These are phyloP conservation scores for Leptographium lundbergii DNA, from an alignment of 2,329 filamentous ascomycete genomes.

Conservation along the genomic window DNA sequence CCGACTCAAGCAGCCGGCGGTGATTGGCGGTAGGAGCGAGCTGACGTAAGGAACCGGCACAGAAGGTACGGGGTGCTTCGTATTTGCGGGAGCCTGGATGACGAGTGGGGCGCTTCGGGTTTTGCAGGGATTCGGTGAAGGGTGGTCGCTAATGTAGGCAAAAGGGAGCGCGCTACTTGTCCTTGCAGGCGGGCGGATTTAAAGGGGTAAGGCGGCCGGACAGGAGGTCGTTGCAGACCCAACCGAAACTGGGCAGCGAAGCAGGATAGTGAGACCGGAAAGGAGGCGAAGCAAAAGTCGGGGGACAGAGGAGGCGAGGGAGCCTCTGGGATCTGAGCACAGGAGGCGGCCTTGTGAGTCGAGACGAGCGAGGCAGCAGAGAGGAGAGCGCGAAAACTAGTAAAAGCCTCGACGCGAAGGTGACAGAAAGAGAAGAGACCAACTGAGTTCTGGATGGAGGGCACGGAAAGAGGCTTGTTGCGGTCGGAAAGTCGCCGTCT, in stretches of 20 bases:
- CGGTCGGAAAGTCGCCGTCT: background rate
- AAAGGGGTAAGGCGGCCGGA: background rate
- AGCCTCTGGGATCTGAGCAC: background rate
- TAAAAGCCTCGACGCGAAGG: constrained; percentile 24
- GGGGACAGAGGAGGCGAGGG: background rate
- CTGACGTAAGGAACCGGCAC: constrained; percentile 13
- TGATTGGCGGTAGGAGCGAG: constrained; percentile 7
- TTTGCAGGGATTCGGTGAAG: constrained; percentile 2
- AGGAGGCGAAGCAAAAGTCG: background rate
- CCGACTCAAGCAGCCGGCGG: background rate
- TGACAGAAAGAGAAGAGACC: constrained; percentile 4
- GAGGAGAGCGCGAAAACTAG: constrained; percentile 31
- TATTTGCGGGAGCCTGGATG: background rate
- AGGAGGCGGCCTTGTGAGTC: background rate
- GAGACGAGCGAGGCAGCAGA: background rate
- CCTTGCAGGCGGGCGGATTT: background rate
- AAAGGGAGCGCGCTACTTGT: constrained; percentile 1
- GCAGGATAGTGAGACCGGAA: background rate
- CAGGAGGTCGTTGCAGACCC: background rate
- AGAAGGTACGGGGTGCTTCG: constrained; percentile 3
- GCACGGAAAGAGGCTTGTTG: background rate
- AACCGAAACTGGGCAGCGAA: background rate
- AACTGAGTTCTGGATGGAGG: background rate
- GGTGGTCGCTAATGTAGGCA: constrained; percentile 5
- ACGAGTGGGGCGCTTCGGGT: constrained; percentile 5